Percentiles rank a stretch among this genome's conserved stretches.
Evolutionary conservation across 164 flowering plant species (phyloP).

Genomic region (Brasenia schreberi): DNA sequence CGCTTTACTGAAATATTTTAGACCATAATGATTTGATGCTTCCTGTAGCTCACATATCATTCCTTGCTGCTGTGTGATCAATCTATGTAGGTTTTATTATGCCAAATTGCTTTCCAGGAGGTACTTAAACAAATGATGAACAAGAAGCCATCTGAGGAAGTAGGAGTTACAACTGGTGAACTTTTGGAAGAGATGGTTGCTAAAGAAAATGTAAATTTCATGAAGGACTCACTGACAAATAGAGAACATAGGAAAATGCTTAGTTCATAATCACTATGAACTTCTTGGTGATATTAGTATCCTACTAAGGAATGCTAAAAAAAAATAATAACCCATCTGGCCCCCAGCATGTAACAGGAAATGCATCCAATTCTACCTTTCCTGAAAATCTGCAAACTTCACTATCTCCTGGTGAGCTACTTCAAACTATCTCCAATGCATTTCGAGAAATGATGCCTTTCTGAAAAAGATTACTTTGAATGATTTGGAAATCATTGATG

Average conservation of each 20-base stretch:
- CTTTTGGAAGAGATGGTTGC: no score
- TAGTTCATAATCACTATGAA: constrained; percentile 7
- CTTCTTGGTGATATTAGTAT: constrained; percentile 49
- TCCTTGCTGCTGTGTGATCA: no score
- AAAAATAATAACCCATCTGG: constrained; percentile 19
- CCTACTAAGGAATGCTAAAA: constrained; percentile 53
- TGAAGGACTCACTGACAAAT: no score
- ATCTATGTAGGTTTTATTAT: constrained; percentile 48
- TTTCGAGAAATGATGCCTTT: constrained; percentile 38
- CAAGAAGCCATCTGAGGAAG: constrained; percentile 23
- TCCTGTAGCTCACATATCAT: neutral
- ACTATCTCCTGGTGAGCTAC: constrained; percentile 33
- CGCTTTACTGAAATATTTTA: neutral
- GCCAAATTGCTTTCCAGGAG: constrained; percentile 76
- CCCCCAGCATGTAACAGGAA: constrained; percentile 16
- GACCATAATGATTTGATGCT: neutral
- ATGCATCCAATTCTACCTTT: constrained; percentile 7
- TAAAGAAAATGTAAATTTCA: no score
- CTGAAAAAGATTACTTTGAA: constrained; percentile 40
- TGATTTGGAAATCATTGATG: constrained; percentile 48
- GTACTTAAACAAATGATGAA: constrained; percentile 78
- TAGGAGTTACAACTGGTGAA: neutral
- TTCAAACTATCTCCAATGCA: constrained; percentile 29
- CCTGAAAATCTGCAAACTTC: neutral
- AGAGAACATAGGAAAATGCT: no score